Evolutionary conservation across 148 eudicot genomes (phyloP).

Genomic region (Salicornia ramosissima): DNA sequence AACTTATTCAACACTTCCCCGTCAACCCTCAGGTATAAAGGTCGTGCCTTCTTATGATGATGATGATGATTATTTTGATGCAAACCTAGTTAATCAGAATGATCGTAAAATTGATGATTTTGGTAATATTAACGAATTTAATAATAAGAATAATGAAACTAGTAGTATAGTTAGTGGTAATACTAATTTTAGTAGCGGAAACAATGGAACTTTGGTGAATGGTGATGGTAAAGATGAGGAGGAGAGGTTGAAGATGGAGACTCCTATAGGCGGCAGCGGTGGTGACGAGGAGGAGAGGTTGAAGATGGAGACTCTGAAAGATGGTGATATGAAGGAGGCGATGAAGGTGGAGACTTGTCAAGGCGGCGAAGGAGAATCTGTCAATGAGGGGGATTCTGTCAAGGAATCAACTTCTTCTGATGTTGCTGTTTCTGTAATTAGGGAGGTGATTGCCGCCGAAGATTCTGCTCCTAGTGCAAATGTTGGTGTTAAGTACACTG

Average conservation of each 20-base stretch:
- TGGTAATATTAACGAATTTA: slow-evolving; percentile 7
- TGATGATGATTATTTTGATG: slow-evolving; percentile 24
- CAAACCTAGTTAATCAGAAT: background rate
- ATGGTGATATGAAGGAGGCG: too few species aligned
- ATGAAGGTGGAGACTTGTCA: slow-evolving; percentile 4
- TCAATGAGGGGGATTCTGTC: slow-evolving; percentile 32
- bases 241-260: slow-evolving; percentile 6
- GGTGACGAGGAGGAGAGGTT: slow-evolving; percentile 27
- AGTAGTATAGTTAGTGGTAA: slow-evolving; percentile 2
- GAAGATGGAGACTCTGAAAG: slow-evolving; percentile 28
- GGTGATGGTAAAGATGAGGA: slow-evolving; percentile 31
- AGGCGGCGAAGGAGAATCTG: slow-evolving; percentile 20
- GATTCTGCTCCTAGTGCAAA: too few species aligned
- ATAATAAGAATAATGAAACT: background rate
- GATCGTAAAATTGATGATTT: slow-evolving; percentile 8
- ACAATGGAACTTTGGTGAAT: slow-evolving; percentile 43
- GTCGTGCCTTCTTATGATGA: slow-evolving; percentile 33
- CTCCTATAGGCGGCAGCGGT: background rate
- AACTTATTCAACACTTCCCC: slow-evolving; percentile 16
- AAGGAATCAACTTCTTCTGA: slow-evolving; percentile 27
- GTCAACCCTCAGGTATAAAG: slow-evolving; percentile 33
- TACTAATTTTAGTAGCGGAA: slow-evolving; percentile 16
- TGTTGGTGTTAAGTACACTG: slow-evolving; percentile 23
- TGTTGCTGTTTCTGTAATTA: slow-evolving; percentile 25
- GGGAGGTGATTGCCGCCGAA: too few species aligned